A percentile compares a stretch with the other conserved stretches of the same genome.
These are phyloP conservation scores for Rhodosporidiobolus odoratus DNA, from an alignment of 768 basidiomycete genomes.

Conservation along the genomic window DNA sequence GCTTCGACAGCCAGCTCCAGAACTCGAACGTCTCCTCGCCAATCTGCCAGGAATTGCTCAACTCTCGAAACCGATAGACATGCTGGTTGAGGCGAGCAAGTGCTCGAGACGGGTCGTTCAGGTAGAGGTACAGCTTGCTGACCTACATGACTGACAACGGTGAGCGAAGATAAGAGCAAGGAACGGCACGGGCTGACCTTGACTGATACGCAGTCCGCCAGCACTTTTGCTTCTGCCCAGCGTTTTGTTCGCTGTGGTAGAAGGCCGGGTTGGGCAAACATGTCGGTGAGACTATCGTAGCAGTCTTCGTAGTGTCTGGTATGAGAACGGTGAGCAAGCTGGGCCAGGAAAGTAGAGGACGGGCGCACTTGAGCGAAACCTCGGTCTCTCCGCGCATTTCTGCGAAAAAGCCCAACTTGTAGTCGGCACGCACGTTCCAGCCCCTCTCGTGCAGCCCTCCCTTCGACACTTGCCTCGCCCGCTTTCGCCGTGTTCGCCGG, in stretches of 20 bases:
- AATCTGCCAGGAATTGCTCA: constrained; percentile 82
- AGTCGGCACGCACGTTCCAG: constrained; percentile 95
- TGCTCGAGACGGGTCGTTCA: constrained; percentile 73
- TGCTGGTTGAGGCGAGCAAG: constrained; percentile 79
- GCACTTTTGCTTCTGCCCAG: constrained; percentile 97
- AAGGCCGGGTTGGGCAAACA: constrained; percentile 78
- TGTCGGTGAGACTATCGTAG: constrained; percentile 71
- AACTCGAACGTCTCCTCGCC: constrained; percentile 95
- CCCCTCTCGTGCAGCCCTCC: constrained; percentile 59
- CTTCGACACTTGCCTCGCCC: constrained; percentile 44
- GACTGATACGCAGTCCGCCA: constrained; percentile 86
- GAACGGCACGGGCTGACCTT: constrained; percentile 70
- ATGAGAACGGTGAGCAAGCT: constrained; percentile 3
- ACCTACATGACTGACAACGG: constrained; percentile 54
- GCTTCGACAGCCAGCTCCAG: constrained; percentile 93
- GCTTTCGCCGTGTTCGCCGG: constrained; percentile 83
- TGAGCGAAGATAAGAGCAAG: neutral
- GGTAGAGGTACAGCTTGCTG: constrained; percentile 83
- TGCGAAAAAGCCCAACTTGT: constrained; percentile 94
- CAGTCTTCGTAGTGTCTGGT: constrained; percentile 89
- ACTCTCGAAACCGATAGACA: constrained; percentile 73
- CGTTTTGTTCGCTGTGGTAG: constrained; percentile 88
- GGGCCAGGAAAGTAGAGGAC: neutral
- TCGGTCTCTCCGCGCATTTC: constrained; percentile 91
- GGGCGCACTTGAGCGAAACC: constrained; percentile 75